phyloP scores from a whole-genome alignment of 2,329 filamentous ascomycete genomes.

The Pestalotiopsis sp. region DNA sequence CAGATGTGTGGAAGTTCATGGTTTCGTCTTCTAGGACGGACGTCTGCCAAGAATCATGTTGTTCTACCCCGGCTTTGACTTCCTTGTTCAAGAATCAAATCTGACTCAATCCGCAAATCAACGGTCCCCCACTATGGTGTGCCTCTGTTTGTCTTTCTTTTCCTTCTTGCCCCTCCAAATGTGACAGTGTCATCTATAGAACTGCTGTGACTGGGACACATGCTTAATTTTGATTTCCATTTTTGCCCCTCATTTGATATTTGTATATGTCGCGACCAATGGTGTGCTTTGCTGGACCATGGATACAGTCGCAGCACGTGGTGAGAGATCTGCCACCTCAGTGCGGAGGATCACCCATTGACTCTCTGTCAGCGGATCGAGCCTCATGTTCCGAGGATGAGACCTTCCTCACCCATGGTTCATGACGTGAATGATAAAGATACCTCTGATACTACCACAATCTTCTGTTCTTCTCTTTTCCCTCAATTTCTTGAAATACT shows the following conservation, averaged over 20 bases:
- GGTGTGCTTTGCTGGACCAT: background rate
- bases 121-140: background rate
- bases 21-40: too few species aligned
- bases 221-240: background rate
- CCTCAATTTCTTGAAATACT: background rate
- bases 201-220: background rate
- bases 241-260: background rate
- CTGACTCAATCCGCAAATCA: background rate
- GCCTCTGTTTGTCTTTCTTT: background rate
- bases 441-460: background rate
- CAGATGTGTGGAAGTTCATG: too few species aligned
- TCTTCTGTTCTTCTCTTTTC: background rate
- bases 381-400: background rate
- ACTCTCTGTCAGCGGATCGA: background rate
- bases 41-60: too few species aligned
- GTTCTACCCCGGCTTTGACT: too few species aligned
- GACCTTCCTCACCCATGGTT: background rate
- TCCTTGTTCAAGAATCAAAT: background rate
- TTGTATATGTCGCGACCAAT: background rate
- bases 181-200: background rate
- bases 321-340: background rate
- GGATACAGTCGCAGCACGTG: background rate
- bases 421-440: background rate
- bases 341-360: background rate
- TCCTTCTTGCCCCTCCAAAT: background rate